A percentile compares a stretch with the other conserved stretches of the same genome.
These are phyloP conservation scores for Aspergillus versicolor DNA, from an alignment of 2,329 filamentous ascomycete species.

Conservation along the genomic window DNA sequence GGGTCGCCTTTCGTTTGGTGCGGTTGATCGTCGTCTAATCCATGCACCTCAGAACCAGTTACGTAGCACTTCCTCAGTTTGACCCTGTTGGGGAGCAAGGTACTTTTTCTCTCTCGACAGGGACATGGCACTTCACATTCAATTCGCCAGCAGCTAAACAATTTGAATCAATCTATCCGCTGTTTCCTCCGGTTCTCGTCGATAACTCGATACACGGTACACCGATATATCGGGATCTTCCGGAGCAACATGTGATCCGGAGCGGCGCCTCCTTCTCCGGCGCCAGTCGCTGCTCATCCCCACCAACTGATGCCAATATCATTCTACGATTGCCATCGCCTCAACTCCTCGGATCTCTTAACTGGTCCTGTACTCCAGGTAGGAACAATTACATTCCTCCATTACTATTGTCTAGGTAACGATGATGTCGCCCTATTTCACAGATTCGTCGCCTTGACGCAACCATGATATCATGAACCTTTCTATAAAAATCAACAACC, in stretches of 20 bases:
- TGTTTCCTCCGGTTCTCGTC: not conserved
- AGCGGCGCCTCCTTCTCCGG: not conserved
- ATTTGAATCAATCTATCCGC: not conserved
- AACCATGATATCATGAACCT: conserved; percentile 19
- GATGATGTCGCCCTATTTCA: not conserved
- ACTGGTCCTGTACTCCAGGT: no score
- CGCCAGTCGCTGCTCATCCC: not conserved
- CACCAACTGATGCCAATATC: no score
- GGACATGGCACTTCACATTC: not conserved
- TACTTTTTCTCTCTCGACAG: no score
- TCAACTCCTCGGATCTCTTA: no score
- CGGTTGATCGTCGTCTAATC: conserved; percentile 2
- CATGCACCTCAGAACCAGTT: not conserved
- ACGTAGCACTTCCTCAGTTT: not conserved
- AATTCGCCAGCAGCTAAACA: not conserved
- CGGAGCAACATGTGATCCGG: conserved; percentile 5
- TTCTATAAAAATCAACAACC: conserved; percentile 2
- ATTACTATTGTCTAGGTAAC: not conserved
- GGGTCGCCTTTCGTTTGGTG: not conserved
- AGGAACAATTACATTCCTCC: not conserved
- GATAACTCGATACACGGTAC: not conserved
- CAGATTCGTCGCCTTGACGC: conserved; percentile 14
- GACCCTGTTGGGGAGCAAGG: no score
- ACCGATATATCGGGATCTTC: not conserved
- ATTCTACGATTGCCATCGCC: no score